These are phyloP conservation scores for Aureobasidium sp. DNA, from an alignment of 2,329 filamentous ascomycete species.

Conservation along the genomic window DNA sequence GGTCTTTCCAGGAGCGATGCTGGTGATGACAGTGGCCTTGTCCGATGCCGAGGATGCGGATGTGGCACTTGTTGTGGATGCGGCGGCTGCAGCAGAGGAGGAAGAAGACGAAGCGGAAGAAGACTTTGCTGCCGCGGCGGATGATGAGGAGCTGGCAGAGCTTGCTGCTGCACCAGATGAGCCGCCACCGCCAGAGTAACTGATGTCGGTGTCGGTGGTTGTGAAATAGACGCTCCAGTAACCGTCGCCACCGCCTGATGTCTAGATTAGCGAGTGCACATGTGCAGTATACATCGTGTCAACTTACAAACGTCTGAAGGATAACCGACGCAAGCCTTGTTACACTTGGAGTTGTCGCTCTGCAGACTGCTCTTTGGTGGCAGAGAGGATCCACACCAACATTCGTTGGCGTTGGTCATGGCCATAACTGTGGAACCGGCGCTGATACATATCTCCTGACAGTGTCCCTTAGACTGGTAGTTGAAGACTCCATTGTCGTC, in stretches of 20 bases:
- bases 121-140: constrained; percentile 6
- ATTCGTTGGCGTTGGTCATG: constrained; percentile 51
- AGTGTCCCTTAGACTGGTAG: constrained; percentile 49
- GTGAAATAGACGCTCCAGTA: constrained; percentile 45
- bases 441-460: constrained; percentile 42
- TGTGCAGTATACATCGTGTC: background rate
- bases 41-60: constrained; percentile 13
- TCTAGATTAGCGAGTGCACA: constrained; percentile 18
- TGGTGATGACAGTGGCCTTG: constrained; percentile 22
- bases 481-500: constrained; percentile 38
- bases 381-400: constrained; percentile 64
- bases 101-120: constrained; percentile 16
- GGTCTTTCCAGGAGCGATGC: constrained; percentile 23
- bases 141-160: constrained; percentile 11
- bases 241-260: constrained; percentile 48
- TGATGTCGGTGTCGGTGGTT: constrained; percentile 34
- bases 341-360: constrained; percentile 53
- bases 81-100: background rate
- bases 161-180: background rate
- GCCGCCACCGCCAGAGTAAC: constrained; percentile 21
- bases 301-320: constrained; percentile 55
- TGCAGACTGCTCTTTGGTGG: constrained; percentile 48
- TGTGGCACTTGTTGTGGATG: background rate
- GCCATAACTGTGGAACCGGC: constrained; percentile 48
- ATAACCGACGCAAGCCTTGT: constrained; percentile 57